These are phyloP conservation scores for Elongisporangium senticosum DNA, from an alignment of 352 stramenopile genomes.

Conservation along the genomic window DNA sequence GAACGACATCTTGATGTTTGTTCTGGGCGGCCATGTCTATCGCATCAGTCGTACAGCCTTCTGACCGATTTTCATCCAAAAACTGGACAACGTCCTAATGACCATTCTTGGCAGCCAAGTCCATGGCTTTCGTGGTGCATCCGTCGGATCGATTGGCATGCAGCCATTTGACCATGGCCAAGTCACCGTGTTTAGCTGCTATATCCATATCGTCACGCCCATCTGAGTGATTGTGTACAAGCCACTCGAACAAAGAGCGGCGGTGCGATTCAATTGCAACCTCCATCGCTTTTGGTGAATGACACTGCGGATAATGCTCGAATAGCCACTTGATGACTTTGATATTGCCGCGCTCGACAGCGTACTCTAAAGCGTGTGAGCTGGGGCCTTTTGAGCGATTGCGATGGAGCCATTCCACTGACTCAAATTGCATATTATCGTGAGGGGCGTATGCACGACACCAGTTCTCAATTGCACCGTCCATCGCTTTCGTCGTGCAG, in stretches of 20 bases:
- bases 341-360: constrained; percentile 20
- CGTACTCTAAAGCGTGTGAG: constrained; percentile 24
- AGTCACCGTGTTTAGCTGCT: constrained; percentile 20
- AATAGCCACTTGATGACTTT: constrained; percentile 28
- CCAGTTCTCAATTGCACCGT: background rate
- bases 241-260: no score
- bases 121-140: constrained; percentile 20
- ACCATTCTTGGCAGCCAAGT: constrained; percentile 21
- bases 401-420: constrained; percentile 26
- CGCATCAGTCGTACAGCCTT: constrained; percentile 26
- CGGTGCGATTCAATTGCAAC: constrained; percentile 6
- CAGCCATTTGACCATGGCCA: constrained; percentile 22
- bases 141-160: constrained; percentile 21
- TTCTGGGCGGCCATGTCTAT: constrained; percentile 14
- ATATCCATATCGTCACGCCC: constrained; percentile 15
- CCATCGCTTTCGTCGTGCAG: background rate
- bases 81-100: constrained; percentile 29
- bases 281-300: constrained; percentile 27
- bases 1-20: constrained; percentile 27
- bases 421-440: constrained; percentile 14
- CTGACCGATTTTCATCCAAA: constrained; percentile 15
- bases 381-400: constrained; percentile 21
- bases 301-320: constrained; percentile 23
- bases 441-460: no score
- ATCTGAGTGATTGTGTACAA: no score